phyloP scores from a whole-genome alignment of 2,329 filamentous ascomycete species.

The Aspergillus versicolor region DNA sequence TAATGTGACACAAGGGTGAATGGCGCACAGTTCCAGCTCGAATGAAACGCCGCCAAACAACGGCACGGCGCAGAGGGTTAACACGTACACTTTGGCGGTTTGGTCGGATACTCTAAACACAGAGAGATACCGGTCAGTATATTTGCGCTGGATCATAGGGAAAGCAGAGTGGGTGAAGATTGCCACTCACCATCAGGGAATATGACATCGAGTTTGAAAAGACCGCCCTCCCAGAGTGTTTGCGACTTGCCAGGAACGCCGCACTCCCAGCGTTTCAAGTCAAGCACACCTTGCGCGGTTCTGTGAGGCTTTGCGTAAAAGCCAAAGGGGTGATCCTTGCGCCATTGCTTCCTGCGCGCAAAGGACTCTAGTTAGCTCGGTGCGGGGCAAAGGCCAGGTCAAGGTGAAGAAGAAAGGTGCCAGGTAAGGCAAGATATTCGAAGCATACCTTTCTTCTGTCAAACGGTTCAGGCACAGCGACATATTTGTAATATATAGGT shows the following conservation, averaged over 20 bases:
- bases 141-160: neutral
- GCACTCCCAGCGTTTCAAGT: constrained; percentile 95
- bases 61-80: neutral
- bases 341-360: constrained; percentile 83
- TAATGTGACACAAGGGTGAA: neutral
- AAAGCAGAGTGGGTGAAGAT: neutral
- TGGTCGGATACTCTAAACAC: constrained; percentile 86
- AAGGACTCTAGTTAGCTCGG: constrained; percentile 14
- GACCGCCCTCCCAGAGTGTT: constrained; percentile 95
- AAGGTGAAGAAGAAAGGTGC: neutral
- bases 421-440: neutral
- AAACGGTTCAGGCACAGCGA: constrained; percentile 85
- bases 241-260: constrained; percentile 94
- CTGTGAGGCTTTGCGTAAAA: constrained; percentile 91
- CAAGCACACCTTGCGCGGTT: constrained; percentile 74
- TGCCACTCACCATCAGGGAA: constrained; percentile 81
- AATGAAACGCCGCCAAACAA: neutral
- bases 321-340: constrained; percentile 93
- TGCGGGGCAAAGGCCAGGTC: neutral
- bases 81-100: constrained; percentile 91
- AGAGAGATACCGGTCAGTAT: constrained; percentile 15
- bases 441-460: constrained; percentile 76
- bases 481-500: constrained; percentile 55
- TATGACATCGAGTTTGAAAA: constrained; percentile 89
- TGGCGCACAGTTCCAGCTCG: neutral